Evolutionary conservation across 139 green algal species (phyloP), one percentile per base, ranked within the genome.

Genomic region (Closterium sp.): DNA sequence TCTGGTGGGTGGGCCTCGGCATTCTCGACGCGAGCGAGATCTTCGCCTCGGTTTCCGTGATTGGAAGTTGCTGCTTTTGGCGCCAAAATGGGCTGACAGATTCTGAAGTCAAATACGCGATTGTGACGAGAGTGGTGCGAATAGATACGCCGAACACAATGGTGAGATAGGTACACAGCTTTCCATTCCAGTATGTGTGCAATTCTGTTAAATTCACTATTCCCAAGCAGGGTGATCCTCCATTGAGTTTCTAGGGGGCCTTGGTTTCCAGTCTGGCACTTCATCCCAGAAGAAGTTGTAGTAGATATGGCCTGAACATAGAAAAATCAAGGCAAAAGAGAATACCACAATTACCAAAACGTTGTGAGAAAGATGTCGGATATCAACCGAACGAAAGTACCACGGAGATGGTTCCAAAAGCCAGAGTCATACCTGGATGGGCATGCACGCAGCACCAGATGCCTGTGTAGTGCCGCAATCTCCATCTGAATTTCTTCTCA

Each of bases 301-400:
- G 95, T 97, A 98, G 85, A 98, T 96, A 94, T 99, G 97, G 0
- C 97, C 97, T 2, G 97, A 79, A 22, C 24, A 11, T 13, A n/a
- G n/a, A n/a, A n/a, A 50, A 50, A 50, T 50, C 38, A 50, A 50
- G 4, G 38, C 38, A 50, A 50, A 9, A 79, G 17, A 27, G 27
- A 9, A 24, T 79, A 13, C 62, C 62, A 79, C 17, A 79, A 4
- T 0, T 27, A 79, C 38, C 38, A 42, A 42, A 42, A 42, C 34
- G 34, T 42, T 3, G 34, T 42, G 34, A 42, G 34, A 42, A 42
- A 42, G n/a, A n/a, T n/a, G n/a, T n/a, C n/a, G n/a, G n/a, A n/a
- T n/a, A n/a, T n/a, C n/a, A n/a, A n/a, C n/a, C n/a, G n/a, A n/a
- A n/a, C n/a, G n/a, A n/a, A n/a, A n/a, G n/a, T n/a, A n/a, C n/a